Conservation (phyloP, 2,329 filamentous ascomycete genomes). For the Cladosporium sp. region DNA sequence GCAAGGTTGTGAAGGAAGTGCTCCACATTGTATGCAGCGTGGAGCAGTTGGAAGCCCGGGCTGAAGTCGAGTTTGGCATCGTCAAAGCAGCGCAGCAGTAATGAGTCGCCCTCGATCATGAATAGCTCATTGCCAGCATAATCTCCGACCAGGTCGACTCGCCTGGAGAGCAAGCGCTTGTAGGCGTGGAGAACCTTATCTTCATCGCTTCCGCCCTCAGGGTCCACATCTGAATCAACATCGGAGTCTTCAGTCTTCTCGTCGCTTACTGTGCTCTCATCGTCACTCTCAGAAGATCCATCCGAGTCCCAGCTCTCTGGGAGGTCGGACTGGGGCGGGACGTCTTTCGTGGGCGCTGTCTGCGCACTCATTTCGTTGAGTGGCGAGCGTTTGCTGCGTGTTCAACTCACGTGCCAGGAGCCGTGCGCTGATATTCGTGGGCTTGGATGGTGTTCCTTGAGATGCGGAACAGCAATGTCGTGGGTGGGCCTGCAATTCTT, state of each 20-base stretch:
- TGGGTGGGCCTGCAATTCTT: background rate
- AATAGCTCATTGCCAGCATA: conserved; percentile 72
- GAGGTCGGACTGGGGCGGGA: background rate
- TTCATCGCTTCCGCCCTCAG: conserved; percentile 13
- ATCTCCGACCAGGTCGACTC: conserved; percentile 67
- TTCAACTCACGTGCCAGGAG: background rate
- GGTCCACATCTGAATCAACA: conserved; percentile 13
- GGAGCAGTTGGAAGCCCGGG: conserved; percentile 66
- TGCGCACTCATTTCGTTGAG: conserved; percentile 14
- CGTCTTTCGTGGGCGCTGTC: conserved; percentile 7
- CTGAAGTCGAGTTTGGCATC: conserved; percentile 61
- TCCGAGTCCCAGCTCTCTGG: conserved; percentile 14
- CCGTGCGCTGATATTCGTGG: background rate
- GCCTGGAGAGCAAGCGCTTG: conserved; percentile 39
- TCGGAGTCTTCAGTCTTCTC: conserved; percentile 13
- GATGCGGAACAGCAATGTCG: background rate
- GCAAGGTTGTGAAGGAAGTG: conserved; percentile 58
- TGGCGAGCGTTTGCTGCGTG: conserved; percentile 9
- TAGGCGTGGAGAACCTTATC: conserved; percentile 31
- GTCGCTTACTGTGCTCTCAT: conserved; percentile 8
- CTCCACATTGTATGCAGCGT: conserved; percentile 67
- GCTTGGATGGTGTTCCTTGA: background rate
- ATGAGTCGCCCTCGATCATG: conserved; percentile 67
- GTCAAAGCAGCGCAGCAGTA: conserved; percentile 62
- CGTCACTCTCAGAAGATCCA: conserved; percentile 9